Percentiles rank a stretch among this genome's conserved stretches.
Evolutionary conservation across 2,329 filamentous ascomycete genomes (phyloP).

Genomic region (Claviceps sp.): DNA sequence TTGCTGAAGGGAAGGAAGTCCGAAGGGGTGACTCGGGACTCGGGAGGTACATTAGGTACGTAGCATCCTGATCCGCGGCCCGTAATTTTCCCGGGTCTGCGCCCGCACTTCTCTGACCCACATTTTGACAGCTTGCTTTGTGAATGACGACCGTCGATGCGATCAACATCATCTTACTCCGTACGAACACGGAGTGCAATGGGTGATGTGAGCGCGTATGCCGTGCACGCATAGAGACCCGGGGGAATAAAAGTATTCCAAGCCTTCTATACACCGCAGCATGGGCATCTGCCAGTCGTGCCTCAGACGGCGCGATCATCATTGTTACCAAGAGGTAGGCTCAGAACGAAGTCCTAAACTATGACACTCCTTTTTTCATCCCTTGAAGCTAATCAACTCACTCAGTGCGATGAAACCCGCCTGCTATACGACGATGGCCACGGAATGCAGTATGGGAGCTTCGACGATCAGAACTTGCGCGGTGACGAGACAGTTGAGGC

Average conservation of each 20-base stretch:
- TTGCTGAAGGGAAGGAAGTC: neutral
- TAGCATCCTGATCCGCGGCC: neutral
- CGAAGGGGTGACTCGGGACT: neutral
- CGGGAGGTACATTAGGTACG: no score
- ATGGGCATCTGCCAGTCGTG: slow-evolving; percentile 53
- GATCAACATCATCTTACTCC: neutral
- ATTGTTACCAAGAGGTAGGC: slow-evolving; percentile 34
- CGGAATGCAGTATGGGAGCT: slow-evolving; percentile 48
- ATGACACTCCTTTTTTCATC: neutral
- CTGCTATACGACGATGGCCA: slow-evolving; percentile 49
- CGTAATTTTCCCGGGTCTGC: neutral
- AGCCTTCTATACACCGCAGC: slow-evolving; percentile 5
- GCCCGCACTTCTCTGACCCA: neutral
- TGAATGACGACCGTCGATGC: neutral
- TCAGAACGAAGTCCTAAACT: slow-evolving; percentile 12
- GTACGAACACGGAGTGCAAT: neutral
- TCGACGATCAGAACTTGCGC: slow-evolving; percentile 41
- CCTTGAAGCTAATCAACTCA: slow-evolving; percentile 3
- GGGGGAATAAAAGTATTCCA: neutral
- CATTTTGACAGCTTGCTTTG: neutral
- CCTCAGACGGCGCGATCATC: slow-evolving; percentile 36
- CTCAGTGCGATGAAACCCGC: slow-evolving; percentile 43
- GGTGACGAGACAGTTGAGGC: slow-evolving; percentile 47
- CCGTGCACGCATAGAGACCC: neutral
- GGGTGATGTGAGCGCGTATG: slow-evolving; percentile 5